A percentile compares a stretch with the other conserved stretches of the same genome.
Evolutionary conservation across 345 rosid genomes (phyloP).

Genomic region (Cardamine occulta): DNA sequence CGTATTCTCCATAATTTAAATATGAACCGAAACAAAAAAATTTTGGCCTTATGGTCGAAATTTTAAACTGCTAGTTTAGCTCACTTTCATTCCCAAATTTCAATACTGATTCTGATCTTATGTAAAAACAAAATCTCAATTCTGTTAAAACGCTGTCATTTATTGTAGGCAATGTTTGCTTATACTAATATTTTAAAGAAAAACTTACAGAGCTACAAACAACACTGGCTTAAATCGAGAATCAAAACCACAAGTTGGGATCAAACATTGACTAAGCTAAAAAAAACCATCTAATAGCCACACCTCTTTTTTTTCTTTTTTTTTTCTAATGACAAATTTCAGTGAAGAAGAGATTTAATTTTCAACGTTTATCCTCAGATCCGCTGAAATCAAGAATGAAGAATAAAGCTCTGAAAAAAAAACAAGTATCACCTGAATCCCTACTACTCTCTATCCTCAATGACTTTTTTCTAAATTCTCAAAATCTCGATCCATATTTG

Average conservation of each 20-base stretch:
- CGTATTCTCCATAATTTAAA: no score
- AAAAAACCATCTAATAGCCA: not conserved
- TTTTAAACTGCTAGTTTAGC: no score
- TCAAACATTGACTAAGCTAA: slow-evolving; percentile 9
- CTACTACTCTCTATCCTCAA: slow-evolving; percentile 55
- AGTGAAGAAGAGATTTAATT: not conserved
- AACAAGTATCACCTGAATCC: slow-evolving; percentile 51
- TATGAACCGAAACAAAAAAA: no score
- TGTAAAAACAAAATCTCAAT: no score
- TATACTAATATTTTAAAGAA: not conserved
- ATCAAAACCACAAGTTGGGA: not conserved
- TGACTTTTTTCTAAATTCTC: slow-evolving; percentile 54
- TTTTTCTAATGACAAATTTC: not conserved
- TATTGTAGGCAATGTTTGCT: not conserved
- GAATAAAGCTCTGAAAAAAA: slow-evolving; percentile 37
- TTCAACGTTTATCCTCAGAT: slow-evolving; percentile 26
- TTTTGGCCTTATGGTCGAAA: no score
- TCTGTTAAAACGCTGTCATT: not conserved
- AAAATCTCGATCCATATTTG: slow-evolving; percentile 52
- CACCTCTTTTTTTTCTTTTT: not conserved
- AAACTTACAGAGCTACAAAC: not conserved
- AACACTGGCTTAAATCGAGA: not conserved
- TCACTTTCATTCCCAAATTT: no score
- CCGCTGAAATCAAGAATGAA: slow-evolving; percentile 46
- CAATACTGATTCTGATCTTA: no score